Evolutionary conservation across 306 rosid genomes (phyloP), one percentile per base, ranked within the genome.

Genomic region (Dryas octopetala): DNA sequence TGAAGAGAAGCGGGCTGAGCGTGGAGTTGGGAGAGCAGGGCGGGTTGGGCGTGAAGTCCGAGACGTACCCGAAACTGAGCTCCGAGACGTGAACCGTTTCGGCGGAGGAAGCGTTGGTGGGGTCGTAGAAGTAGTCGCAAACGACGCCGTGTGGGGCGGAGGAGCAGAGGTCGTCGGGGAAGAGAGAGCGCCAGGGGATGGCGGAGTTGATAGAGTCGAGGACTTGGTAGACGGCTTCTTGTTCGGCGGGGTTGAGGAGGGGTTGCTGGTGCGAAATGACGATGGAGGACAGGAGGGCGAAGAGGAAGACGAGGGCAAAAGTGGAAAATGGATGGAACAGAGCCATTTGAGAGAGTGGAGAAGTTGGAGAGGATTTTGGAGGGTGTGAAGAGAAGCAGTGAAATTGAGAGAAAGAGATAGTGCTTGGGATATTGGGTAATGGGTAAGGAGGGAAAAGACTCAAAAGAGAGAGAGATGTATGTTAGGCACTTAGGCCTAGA

Each of bases 1-100:
- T 73, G 85, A 89, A 89, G 64, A 93, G 83, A 0, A 65, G 61
- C 15, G 97, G 88, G 83, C 75, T 62, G 73, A 93, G 70, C 1
- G 88, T 81, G 32, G 97, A 83, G 74, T 83, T 71, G 7, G 73
- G 4, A 46, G 88, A 83, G 71, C 98, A 93, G 1, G 91, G 89
- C 6, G 97, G 97, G 88, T 88, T 93, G 1, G 91, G 83, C 5
- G 85, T 48, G 67, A 55, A 83, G 55, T 91, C 98, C 14, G 98
- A 93, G 28, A 91, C 88, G 59, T 76, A 85, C 11, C 97, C 97
- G 55, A 91, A 88, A 71, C 85, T 94, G 53, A 94, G 84, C 76
- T 91, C 85, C 23, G 83, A 79, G 65, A 94, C 32, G 78, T 87
- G 98, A 4, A 32, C 76, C 2, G 89, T 43, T 3, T 77, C 77